Percentiles rank a stretch among this genome's conserved stretches.
Evolutionary conservation across 768 basidiomycete species (phyloP).

Genomic region (Suillus subalutaceus): DNA sequence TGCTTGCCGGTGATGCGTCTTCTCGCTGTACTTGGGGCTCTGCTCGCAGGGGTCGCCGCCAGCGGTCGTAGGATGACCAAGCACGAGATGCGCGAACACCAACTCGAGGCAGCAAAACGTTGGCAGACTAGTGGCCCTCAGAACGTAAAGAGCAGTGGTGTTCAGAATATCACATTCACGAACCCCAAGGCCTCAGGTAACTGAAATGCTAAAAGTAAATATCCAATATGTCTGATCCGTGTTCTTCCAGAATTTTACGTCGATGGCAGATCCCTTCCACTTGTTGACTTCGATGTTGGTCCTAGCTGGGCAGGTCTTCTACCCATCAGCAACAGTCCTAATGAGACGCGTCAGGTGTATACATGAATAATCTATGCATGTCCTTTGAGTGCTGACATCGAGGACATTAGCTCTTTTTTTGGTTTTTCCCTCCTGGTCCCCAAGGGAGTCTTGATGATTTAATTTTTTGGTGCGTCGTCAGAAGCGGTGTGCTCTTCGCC

Average conservation of each 20-base stretch:
- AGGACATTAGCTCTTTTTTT: slow-evolving; percentile 62
- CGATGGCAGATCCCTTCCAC: slow-evolving; percentile 64
- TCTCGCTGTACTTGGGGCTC: background rate
- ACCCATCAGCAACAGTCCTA: slow-evolving; percentile 60
- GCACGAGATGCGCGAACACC: slow-evolving; percentile 46
- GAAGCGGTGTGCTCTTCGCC: background rate
- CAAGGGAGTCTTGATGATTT: slow-evolving; percentile 44
- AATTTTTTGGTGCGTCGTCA: background rate
- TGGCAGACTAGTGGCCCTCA: slow-evolving; percentile 23
- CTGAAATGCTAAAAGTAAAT: background rate
- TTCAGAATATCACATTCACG: slow-evolving; percentile 18
- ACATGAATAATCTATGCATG: background rate
- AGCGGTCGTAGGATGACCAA: slow-evolving; percentile 29
- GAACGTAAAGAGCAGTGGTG: slow-evolving; percentile 18
- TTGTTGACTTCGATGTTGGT: slow-evolving; percentile 73
- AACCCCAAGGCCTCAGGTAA: background rate
- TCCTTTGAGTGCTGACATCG: background rate
- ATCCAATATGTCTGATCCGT: slow-evolving; percentile 13
- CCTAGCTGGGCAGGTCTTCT: slow-evolving; percentile 76
- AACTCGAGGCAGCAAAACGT: slow-evolving; percentile 33
- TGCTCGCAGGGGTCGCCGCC: background rate
- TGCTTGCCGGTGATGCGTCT: background rate
- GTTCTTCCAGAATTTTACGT: slow-evolving; percentile 63
- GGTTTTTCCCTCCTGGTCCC: slow-evolving; percentile 82
- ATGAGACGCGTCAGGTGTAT: slow-evolving; percentile 69